A percentile compares a stretch with the other conserved stretches of the same genome.
Evolutionary conservation across 306 rosid species (phyloP).

Genomic region (Acacia melanoxylon): DNA sequence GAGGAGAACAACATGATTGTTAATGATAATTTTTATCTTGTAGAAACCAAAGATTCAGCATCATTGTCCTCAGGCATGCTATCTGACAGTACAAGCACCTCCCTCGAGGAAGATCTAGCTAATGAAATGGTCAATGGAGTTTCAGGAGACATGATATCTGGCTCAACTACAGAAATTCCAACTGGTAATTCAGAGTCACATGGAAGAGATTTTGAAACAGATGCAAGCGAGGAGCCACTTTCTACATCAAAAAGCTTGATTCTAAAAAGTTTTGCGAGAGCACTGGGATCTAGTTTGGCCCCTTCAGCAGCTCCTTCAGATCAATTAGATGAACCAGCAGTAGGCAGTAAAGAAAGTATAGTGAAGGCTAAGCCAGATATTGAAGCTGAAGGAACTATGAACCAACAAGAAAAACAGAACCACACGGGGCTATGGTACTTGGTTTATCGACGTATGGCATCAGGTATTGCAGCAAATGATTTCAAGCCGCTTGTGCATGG

Average conservation of each 20-base stretch:
- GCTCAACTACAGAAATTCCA: constrained; percentile 31
- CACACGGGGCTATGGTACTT: constrained; percentile 64
- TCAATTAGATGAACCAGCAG: constrained; percentile 18
- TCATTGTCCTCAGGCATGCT: constrained; percentile 28
- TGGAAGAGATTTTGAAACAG: constrained; percentile 33
- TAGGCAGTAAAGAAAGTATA: constrained; percentile 30
- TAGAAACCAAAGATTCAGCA: constrained; percentile 34
- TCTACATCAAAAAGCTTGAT: constrained; percentile 32
- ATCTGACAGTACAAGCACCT: constrained; percentile 33
- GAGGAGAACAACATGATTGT: constrained; percentile 22
- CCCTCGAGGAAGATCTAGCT: constrained; percentile 40
- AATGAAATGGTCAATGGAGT: constrained; percentile 35
- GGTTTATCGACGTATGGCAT: constrained; percentile 83
- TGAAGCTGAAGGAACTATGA: constrained; percentile 30
- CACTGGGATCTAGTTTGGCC: constrained; percentile 40
- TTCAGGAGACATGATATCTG: constrained; percentile 24
- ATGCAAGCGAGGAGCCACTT: constrained; percentile 26
- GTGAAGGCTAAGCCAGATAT: constrained; percentile 27
- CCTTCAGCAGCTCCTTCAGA: constrained; percentile 39
- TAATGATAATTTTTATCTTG: constrained; percentile 18
- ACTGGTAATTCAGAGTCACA: constrained; percentile 28
- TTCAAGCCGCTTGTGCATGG: constrained; percentile 35
- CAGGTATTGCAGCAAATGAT: constrained; percentile 51
- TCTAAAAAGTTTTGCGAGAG: constrained; percentile 39
- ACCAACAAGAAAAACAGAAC: constrained; percentile 46